Evolutionary conservation across 108 stramenopile genomes (phyloP).

Genomic region (Nitzschia inconspicua): DNA sequence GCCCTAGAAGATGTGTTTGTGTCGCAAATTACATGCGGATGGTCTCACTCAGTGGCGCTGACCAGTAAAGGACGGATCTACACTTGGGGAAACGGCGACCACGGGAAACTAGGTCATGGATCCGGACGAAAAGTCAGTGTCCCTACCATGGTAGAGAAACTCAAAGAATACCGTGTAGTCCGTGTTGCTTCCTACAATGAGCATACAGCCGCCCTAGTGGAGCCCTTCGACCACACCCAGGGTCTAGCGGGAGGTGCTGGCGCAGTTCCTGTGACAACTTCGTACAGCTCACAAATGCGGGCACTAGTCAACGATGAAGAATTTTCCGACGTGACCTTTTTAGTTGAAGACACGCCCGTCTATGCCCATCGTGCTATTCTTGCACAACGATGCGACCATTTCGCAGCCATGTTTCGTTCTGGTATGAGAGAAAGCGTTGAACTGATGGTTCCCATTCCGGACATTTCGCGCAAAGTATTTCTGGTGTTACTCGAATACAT

Average conservation of each 20-base stretch:
- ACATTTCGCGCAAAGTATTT: slow-evolving; percentile 76
- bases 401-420: slow-evolving; percentile 94
- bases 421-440: slow-evolving; percentile 87
- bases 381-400: slow-evolving; percentile 90
- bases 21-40: slow-evolving; percentile 93
- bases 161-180: slow-evolving; percentile 83
- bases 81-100: slow-evolving; percentile 64
- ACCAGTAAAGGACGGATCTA: slow-evolving; percentile 72
- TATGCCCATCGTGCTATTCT: slow-evolving; percentile 89
- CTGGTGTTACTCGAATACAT: slow-evolving; percentile 90
- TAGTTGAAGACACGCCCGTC: slow-evolving; percentile 85
- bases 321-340: slow-evolving; percentile 91
- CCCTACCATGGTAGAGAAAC: slow-evolving; percentile 84
- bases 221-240: slow-evolving; percentile 51
- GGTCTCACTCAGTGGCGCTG: slow-evolving; percentile 93
- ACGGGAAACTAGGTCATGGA: slow-evolving; percentile 86
- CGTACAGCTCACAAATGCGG: slow-evolving; percentile 79
- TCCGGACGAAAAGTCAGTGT: slow-evolving; percentile 82
- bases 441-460: slow-evolving; percentile 62
- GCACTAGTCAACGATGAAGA: slow-evolving; percentile 88
- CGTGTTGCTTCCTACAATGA: slow-evolving; percentile 97
- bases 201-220: slow-evolving; percentile 92
- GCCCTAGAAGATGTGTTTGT: slow-evolving; percentile 68
- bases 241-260: slow-evolving; percentile 56
- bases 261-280: slow-evolving; percentile 67